Percentiles rank a stretch among this genome's conserved stretches.
Conservation (phyloP, 2,329 filamentous ascomycete species). For the Didymella segeticola region DNA sequence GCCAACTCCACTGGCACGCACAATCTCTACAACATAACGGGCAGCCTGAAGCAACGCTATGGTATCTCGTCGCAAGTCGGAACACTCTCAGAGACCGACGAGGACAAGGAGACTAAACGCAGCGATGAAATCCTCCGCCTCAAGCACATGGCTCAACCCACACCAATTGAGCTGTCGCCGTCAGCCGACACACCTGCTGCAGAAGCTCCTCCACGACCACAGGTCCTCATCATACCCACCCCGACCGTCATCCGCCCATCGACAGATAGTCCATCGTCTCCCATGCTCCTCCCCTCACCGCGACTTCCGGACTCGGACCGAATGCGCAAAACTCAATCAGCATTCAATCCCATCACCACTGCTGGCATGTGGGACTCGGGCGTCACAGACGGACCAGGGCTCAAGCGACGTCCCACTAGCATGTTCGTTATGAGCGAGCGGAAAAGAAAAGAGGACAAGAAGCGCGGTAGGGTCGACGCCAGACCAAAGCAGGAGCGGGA, state of each 20-base stretch:
- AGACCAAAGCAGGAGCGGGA: conserved; percentile 29
- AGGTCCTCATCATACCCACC: conserved; percentile 16
- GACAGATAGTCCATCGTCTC: conserved; percentile 11
- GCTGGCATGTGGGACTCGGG: conserved; percentile 47
- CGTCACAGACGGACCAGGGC: conserved; percentile 32
- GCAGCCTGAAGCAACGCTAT: conserved; percentile 39
- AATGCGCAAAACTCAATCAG: conserved; percentile 37
- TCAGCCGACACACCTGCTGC: conserved; percentile 4
- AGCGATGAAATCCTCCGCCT: conserved; percentile 42
- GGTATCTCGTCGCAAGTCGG: conserved; percentile 39
- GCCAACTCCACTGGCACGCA: conserved; percentile 45
- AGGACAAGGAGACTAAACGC: conserved; percentile 41
- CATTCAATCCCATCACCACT: conserved; percentile 44
- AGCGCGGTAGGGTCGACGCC: conserved; percentile 36
- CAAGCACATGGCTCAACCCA: conserved; percentile 37
- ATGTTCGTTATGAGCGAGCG: conserved; percentile 44
- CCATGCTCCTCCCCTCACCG: conserved; percentile 25
- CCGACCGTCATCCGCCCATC: conserved; percentile 24
- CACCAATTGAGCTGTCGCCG: conserved; percentile 16
- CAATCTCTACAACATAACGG: conserved; percentile 32
- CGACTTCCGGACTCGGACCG: conserved; percentile 24
- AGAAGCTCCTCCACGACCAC: neutral
- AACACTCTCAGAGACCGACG: conserved; percentile 38
- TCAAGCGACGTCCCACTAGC: conserved; percentile 43
- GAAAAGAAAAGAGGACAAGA: conserved; percentile 38